Percentiles rank a stretch among this genome's conserved stretches.
Evolutionary conservation across 768 basidiomycete genomes (phyloP).

Genomic region (Naganishia onofrii): DNA sequence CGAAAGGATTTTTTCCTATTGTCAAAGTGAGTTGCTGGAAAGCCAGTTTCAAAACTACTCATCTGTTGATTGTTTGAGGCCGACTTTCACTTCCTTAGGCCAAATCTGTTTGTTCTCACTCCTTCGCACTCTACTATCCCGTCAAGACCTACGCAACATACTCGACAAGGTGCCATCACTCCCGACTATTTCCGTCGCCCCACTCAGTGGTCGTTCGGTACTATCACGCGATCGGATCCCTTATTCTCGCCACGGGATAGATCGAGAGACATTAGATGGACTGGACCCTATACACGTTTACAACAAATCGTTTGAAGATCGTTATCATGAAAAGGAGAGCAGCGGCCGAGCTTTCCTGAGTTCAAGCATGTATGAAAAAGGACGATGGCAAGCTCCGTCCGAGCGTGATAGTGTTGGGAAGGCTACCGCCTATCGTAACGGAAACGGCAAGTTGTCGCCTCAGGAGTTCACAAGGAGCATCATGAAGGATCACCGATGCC

Average conservation of each 20-base stretch:
- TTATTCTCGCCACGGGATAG: neutral
- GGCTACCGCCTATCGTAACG: neutral
- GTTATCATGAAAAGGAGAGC: neutral
- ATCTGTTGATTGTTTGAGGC: neutral
- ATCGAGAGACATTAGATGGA: neutral
- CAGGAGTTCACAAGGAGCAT: neutral
- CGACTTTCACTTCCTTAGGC: neutral
- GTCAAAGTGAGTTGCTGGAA: conserved; percentile 8
- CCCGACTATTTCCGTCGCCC: neutral
- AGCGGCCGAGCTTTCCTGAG: neutral
- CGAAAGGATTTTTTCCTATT: conserved; percentile 16
- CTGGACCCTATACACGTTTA: neutral
- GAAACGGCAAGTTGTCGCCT: neutral
- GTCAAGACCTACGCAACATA: conserved; percentile 12
- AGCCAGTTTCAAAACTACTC: neutral
- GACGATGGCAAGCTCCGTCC: neutral
- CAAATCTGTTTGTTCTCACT: conserved; percentile 24
- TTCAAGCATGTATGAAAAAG: neutral
- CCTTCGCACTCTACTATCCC: conserved; percentile 16
- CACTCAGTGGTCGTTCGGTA: neutral
- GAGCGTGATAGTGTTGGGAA: neutral
- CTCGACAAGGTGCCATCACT: neutral
- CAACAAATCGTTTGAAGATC: neutral
- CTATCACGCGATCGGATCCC: neutral
- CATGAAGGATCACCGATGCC: neutral